Evolutionary conservation across 2,329 filamentous ascomycete species (phyloP), one percentile per base, ranked within the genome.

Genomic region (Colletotrichum gigasporum): DNA sequence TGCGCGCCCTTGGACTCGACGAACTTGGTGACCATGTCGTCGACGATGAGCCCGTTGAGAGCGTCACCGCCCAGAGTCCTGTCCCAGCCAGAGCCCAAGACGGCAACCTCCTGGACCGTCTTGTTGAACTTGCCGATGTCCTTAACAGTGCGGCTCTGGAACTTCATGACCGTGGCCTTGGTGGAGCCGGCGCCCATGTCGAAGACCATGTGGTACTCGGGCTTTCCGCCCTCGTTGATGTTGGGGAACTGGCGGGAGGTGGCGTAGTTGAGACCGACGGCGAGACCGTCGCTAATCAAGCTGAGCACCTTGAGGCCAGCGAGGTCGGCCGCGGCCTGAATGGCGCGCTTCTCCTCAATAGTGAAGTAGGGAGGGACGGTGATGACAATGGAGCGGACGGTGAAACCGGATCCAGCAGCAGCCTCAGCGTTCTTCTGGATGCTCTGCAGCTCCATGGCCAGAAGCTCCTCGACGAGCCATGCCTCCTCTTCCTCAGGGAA

Each of bases 181-280:
- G 95, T 92, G 45, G 93, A 97, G 4, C 96, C 96, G 69, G 96
- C 94, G 69, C 96, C 96, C 94, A 99, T 98, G 75, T 99, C 96
- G 74, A 96, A 99, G 28, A 99, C 88, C 76, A 99, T 81, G 79
- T 99, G 93, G 71, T 94, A 88, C 78, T 99, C 96, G 0, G 96
- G 91, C 81, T 94, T 94, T 68, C 87, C 91, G 57, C 93, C 93
- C 56, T 96, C 90, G 58, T 88, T 91, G 65, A 96, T 83, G 71
- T 88, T 93, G 35, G 94, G 93, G 78, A 98, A 99, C 14, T 91
- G 93, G 72, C 96, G 89, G 72, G 88, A 91, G 26, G 94, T 97
- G 42, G 96, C 96, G 77, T 98, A 99, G 80, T 99, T 96, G 70
- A 99, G 80, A 24, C 94, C 96, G 62, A 99, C 95, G 30, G 96